phyloP scores from a whole-genome alignment of 495 filamentous ascomycete species.

The Hyaloscypha finlandica region DNA sequence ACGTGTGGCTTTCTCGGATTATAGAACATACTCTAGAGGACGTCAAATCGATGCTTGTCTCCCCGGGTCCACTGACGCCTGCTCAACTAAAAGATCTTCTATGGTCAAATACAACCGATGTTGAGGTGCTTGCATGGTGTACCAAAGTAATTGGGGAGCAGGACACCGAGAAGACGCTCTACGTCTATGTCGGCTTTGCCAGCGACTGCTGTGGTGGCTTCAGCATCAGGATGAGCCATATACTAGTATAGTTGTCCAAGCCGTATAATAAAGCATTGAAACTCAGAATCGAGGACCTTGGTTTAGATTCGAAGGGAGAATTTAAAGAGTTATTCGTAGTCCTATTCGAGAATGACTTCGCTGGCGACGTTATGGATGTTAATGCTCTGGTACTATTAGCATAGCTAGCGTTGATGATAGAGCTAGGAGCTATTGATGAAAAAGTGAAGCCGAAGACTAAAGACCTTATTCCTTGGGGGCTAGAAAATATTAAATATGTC shows the following conservation, averaged over 20 bases:
- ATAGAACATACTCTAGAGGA: slow-evolving; percentile 14
- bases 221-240: slow-evolving; percentile 7
- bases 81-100: slow-evolving; percentile 17
- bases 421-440: slow-evolving; percentile 19
- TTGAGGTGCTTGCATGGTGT: slow-evolving; percentile 17
- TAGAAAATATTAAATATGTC: slow-evolving; percentile 1
- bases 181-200: slow-evolving; percentile 21
- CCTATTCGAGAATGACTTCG: slow-evolving; percentile 13
- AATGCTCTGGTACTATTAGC: slow-evolving; percentile 20
- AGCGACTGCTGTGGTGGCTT: slow-evolving; percentile 14
- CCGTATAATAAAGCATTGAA: slow-evolving; percentile 16
- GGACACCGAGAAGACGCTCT: slow-evolving; percentile 12
- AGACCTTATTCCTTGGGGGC: slow-evolving; percentile 16
- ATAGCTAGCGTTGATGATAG: slow-evolving; percentile 14
- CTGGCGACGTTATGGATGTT: slow-evolving; percentile 15
- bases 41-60: slow-evolving; percentile 23
- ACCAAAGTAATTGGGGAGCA: slow-evolving; percentile 10
- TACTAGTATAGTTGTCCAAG: slow-evolving; percentile 1
- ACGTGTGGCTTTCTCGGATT: slow-evolving; percentile 17
- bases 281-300: slow-evolving; percentile 18
- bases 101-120: slow-evolving; percentile 23
- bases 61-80: slow-evolving; percentile 16
- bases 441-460: slow-evolving; percentile 16
- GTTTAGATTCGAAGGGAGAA: slow-evolving; percentile 14
- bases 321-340: slow-evolving; percentile 14